phyloP scores from a whole-genome alignment of 345 rosid genomes.

The Salix arbutifolia region DNA sequence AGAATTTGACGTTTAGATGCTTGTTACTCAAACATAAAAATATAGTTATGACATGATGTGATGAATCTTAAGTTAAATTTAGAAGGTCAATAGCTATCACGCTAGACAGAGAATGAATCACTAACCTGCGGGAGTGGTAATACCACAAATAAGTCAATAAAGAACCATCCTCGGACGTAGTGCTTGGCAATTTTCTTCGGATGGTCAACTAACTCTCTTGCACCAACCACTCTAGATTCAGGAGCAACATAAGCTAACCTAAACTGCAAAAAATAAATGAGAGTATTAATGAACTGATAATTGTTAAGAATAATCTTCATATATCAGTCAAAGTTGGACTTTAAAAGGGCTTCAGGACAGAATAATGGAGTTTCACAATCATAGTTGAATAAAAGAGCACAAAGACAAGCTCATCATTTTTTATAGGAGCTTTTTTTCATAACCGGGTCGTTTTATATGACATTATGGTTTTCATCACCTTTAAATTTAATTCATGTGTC shows the following conservation, averaged over 20 bases:
- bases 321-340: background rate
- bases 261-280: slow-evolving; percentile 50
- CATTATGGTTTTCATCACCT: background rate
- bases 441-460: background rate
- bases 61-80: background rate
- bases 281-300: background rate
- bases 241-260: slow-evolving; percentile 83
- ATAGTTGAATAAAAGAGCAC: background rate
- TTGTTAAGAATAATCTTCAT: background rate
- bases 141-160: slow-evolving; percentile 52
- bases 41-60: background rate
- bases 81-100: background rate
- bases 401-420: background rate
- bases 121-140: slow-evolving; percentile 88
- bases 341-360: background rate
- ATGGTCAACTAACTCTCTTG: slow-evolving; percentile 83
- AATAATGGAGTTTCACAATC: background rate
- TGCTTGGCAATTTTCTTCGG: slow-evolving; percentile 62
- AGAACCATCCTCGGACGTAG: slow-evolving; percentile 57
- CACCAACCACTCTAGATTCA: slow-evolving; percentile 76
- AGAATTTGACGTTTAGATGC: background rate
- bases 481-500: background rate
- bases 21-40: background rate
- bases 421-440: background rate
- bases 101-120: background rate